Conservation (phyloP, 106 monocot species). For the Dioscorea dumetorum region DNA sequence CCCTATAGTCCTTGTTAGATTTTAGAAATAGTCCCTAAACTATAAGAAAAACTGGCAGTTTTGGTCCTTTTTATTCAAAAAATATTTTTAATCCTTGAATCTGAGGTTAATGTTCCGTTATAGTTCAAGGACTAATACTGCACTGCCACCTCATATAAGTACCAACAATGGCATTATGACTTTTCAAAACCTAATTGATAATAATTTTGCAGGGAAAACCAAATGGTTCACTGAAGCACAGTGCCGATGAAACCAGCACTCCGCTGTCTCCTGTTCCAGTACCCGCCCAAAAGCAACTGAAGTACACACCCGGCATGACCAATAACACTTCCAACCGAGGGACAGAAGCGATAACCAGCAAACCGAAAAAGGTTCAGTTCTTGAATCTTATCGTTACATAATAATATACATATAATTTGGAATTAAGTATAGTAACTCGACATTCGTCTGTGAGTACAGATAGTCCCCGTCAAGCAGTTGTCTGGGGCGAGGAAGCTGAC, state of each 20-base stretch:
- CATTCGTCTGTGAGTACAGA: constrained; percentile 21
- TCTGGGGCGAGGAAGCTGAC: constrained; percentile 61
- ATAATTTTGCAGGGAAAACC: constrained; percentile 30
- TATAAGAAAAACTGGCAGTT: too few species aligned
- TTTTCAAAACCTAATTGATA: background rate
- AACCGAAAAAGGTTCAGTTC: constrained; percentile 47
- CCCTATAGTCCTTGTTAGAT: too few species aligned
- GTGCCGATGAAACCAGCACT: constrained; percentile 53
- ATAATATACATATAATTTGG: background rate
- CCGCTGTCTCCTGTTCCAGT: constrained; percentile 66
- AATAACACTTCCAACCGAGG: constrained; percentile 49
- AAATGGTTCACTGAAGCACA: constrained; percentile 57
- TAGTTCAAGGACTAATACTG: too few species aligned
- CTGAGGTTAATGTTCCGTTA: too few species aligned
- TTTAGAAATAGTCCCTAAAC: too few species aligned
- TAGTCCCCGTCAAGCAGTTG: constrained; percentile 60
- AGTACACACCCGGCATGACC: constrained; percentile 80
- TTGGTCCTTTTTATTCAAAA: too few species aligned
- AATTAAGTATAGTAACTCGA: background rate
- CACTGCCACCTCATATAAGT: background rate
- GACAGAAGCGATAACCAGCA: constrained; percentile 28
- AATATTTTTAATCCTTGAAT: too few species aligned
- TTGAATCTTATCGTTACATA: background rate
- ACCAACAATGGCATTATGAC: background rate
- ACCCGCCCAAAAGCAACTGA: constrained; percentile 97